phyloP scores from a whole-genome alignment of 192 early-diverging fungal genomes.

The Dissophora globulifera region DNA sequence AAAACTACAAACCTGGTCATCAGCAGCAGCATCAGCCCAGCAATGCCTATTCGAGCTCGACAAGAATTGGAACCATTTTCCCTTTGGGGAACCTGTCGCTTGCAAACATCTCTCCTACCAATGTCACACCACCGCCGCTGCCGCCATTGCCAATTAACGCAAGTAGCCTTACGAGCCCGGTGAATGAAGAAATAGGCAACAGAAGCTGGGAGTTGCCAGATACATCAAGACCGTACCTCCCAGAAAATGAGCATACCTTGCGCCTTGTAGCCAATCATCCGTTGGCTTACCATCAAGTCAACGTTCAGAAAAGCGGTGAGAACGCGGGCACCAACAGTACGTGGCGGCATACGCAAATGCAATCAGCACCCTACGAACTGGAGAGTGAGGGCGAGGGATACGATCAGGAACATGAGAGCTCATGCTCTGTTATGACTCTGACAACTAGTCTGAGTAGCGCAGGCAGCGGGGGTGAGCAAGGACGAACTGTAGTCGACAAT shows the following conservation, averaged over 20 bases:
- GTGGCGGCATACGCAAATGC: too few species aligned
- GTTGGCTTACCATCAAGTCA: too few species aligned
- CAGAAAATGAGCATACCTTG: too few species aligned
- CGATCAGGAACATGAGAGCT: background rate
- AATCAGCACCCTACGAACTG: too few species aligned
- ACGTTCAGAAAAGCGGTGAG: too few species aligned
- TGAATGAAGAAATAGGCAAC: too few species aligned
- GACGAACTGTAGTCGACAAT: background rate
- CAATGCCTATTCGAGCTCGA: background rate
- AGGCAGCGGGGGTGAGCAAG: background rate
- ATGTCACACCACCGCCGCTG: background rate
- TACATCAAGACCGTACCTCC: too few species aligned
- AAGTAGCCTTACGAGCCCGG: background rate
- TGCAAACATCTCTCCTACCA: background rate
- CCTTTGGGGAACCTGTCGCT: background rate
- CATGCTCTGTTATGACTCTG: background rate
- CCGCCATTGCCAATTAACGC: background rate
- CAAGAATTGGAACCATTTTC: background rate
- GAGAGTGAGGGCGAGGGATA: too few species aligned
- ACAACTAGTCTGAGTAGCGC: background rate
- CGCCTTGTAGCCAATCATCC: too few species aligned
- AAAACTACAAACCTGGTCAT: constrained; percentile 23
- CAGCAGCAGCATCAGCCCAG: background rate
- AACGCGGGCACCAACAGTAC: too few species aligned
- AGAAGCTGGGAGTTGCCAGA: too few species aligned